A percentile compares a stretch with the other conserved stretches of the same genome.
These are phyloP conservation scores for Alternaria sp. DNA, from an alignment of 2,329 filamentous ascomycete species.

Conservation along the genomic window DNA sequence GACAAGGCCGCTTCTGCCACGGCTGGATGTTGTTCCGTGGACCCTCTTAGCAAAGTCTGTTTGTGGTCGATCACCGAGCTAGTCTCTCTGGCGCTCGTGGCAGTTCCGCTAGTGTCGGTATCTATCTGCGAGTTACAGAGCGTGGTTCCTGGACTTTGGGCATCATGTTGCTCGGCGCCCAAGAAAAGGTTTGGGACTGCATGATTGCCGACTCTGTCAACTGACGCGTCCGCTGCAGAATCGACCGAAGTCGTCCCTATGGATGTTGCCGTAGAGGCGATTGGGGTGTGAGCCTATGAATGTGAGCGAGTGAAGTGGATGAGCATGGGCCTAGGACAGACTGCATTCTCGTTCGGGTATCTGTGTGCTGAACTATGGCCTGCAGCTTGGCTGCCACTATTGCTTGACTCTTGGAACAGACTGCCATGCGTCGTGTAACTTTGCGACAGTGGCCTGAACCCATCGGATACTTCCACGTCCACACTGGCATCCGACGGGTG, in stretches of 20 bases:
- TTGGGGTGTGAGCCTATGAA: neutral
- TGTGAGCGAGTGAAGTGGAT: conserved; percentile 14
- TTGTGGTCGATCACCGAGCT: neutral
- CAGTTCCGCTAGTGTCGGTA: neutral
- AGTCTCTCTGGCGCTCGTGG: neutral
- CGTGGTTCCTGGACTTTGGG: neutral
- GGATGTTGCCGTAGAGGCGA: neutral
- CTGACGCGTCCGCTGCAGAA: neutral
- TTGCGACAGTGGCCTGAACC: neutral
- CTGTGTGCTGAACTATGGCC: neutral
- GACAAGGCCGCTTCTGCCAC: neutral
- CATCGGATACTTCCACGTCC: neutral
- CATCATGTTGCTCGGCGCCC: neutral
- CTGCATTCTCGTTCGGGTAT: conserved; percentile 8
- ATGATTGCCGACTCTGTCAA: neutral
- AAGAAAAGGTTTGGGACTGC: neutral
- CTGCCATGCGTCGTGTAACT: neutral
- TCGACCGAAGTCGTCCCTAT: neutral
- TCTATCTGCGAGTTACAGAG: neutral
- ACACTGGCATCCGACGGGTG: neutral
- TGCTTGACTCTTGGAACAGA: neutral
- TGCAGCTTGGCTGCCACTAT: neutral
- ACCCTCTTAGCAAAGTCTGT: neutral
- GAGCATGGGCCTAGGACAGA: conserved; percentile 14
- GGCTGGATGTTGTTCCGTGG: neutral